Evolutionary conservation across 2,329 filamentous ascomycete genomes (phyloP).

Genomic region (Corinectria fuckeliana): DNA sequence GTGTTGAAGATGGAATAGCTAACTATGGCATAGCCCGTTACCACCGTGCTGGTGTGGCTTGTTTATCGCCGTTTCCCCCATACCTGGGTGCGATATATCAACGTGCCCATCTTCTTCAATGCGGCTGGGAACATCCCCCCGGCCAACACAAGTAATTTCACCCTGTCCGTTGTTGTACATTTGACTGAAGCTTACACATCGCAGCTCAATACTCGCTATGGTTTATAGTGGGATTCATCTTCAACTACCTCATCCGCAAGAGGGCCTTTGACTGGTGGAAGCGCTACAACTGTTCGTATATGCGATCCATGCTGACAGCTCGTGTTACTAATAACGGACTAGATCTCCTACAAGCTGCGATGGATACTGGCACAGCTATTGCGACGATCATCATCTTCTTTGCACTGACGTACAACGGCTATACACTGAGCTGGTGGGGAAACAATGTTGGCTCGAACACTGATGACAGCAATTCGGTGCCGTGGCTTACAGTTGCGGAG

Average conservation of each 20-base stretch:
- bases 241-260: conserved; percentile 14
- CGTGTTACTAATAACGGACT: background rate
- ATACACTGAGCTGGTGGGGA: conserved; percentile 17
- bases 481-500: conserved; percentile 11
- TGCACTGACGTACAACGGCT: conserved; percentile 7
- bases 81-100: conserved; percentile 15
- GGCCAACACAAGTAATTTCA: conserved; percentile 2
- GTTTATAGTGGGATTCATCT: conserved; percentile 15
- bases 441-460: conserved; percentile 13
- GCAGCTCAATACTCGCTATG: conserved; percentile 16
- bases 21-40: background rate
- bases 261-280: conserved; percentile 18
- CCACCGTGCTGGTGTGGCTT: conserved; percentile 5
- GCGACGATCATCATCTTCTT: conserved; percentile 15
- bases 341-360: conserved; percentile 9
- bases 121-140: conserved; percentile 17
- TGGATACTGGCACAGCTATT: conserved; percentile 16
- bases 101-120: conserved; percentile 19
- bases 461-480: conserved; percentile 11
- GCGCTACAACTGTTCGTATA: conserved; percentile 11
- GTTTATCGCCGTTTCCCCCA: conserved; percentile 10
- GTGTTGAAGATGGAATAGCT: background rate
- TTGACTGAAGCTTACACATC: background rate
- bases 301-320: background rate
- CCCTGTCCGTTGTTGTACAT: rapidly evolving